These are phyloP conservation scores for Ensete glaucum DNA, from an alignment of 176 grass and related monocot genomes.

Conservation along the genomic window DNA sequence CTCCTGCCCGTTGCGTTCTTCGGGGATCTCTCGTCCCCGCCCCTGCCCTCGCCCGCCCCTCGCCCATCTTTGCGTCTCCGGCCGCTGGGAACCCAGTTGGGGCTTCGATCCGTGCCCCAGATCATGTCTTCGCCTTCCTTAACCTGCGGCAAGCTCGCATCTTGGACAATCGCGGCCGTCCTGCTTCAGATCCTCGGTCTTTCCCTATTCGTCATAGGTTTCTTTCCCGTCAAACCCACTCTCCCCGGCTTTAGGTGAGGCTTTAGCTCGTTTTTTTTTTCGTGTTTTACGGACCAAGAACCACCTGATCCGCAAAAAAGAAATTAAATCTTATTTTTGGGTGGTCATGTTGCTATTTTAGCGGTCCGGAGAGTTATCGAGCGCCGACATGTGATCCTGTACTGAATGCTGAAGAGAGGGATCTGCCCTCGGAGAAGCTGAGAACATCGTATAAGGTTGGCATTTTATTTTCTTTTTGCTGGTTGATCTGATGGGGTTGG, in stretches of 20 bases:
- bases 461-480: constrained; percentile 1
- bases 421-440: constrained; percentile 42
- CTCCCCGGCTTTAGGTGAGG: constrained; percentile 71
- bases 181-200: constrained; percentile 70
- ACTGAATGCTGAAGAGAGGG: constrained; percentile 9
- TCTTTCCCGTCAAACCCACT: constrained; percentile 86
- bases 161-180: constrained; percentile 32
- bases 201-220: constrained; percentile 58
- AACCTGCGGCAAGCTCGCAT: constrained; percentile 25
- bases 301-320: not conserved
- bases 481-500: not conserved
- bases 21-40: too few species aligned
- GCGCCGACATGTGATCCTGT: constrained; percentile 45
- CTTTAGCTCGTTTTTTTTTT: not conserved
- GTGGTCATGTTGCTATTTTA: not conserved
- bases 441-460: constrained; percentile 64
- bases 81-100: not conserved
- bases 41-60: too few species aligned
- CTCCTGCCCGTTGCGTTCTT: too few species aligned
- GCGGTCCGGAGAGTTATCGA: constrained; percentile 70
- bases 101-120: not conserved
- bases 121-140: not conserved
- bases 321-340: not conserved
- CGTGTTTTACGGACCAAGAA: not conserved
- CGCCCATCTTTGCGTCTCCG: too few species aligned